phyloP scores from a whole-genome alignment of 1,139 yeast genomes.

The Candida sp. region DNA sequence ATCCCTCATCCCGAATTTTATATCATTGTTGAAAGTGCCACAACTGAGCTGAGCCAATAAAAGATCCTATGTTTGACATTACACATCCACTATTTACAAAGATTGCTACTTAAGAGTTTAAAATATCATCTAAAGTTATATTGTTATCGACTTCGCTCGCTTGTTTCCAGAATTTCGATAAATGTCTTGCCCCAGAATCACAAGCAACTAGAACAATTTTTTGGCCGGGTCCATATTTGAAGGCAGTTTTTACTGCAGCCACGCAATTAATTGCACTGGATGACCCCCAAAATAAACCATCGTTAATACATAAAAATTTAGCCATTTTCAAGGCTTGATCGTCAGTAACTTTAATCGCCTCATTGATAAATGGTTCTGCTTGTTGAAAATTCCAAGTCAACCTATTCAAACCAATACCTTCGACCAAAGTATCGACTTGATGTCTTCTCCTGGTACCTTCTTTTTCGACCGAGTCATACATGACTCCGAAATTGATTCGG shows the following conservation, averaged over 20 bases:
- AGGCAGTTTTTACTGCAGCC: slow-evolving; percentile 74
- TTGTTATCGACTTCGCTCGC: slow-evolving; percentile 39
- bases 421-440: slow-evolving; percentile 93
- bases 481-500: slow-evolving; percentile 83
- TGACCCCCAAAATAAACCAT: slow-evolving; percentile 89
- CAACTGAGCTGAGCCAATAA: too few species aligned
- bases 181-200: slow-evolving; percentile 87
- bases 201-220: slow-evolving; percentile 86
- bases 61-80: too few species aligned
- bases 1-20: too few species aligned
- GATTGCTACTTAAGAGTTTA: slow-evolving; percentile 5
- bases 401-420: slow-evolving; percentile 90
- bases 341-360: slow-evolving; percentile 77
- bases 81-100: background rate
- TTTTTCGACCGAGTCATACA: slow-evolving; percentile 84
- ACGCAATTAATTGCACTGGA: slow-evolving; percentile 93
- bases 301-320: slow-evolving; percentile 70
- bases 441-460: slow-evolving; percentile 95
- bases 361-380: slow-evolving; percentile 72
- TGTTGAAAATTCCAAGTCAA: slow-evolving; percentile 75
- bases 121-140: slow-evolving; percentile 28
- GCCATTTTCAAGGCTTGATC: slow-evolving; percentile 87
- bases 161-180: slow-evolving; percentile 87
- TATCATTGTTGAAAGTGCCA: too few species aligned
- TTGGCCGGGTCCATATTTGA: slow-evolving; percentile 56